Conservation (phyloP, 495 filamentous ascomycete genomes). For the Cudoniella acicularis region DNA sequence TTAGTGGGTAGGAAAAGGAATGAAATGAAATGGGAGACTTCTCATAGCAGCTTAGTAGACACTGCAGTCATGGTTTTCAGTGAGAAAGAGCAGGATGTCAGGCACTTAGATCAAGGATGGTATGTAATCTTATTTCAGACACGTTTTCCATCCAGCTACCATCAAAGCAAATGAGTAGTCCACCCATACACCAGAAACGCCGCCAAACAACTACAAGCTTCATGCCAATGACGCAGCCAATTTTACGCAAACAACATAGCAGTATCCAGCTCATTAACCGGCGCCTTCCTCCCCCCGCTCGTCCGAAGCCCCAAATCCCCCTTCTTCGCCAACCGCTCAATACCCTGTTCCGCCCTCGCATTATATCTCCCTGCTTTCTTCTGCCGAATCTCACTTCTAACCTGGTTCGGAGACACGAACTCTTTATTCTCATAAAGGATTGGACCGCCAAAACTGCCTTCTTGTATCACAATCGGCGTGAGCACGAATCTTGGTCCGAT, state of each 20-base stretch:
- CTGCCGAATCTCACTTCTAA: conserved; percentile 73
- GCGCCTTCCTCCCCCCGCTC: conserved; percentile 51
- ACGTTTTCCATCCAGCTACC: neutral
- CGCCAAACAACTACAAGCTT: neutral
- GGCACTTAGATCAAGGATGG: neutral
- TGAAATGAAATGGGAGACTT: no score
- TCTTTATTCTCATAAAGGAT: conserved; percentile 99
- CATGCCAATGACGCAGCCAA: neutral
- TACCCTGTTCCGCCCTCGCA: conserved; percentile 63
- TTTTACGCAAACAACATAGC: conserved; percentile 72
- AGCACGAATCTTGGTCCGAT: conserved; percentile 94
- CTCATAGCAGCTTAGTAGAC: no score
- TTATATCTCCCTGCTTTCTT: conserved; percentile 74
- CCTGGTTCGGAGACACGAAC: conserved; percentile 94
- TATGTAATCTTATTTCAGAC: neutral
- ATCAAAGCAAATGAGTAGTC: neutral
- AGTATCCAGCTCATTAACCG: conserved; percentile 73
- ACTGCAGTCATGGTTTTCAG: no score
- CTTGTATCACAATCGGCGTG: conserved; percentile 93
- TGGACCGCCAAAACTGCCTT: conserved; percentile 92
- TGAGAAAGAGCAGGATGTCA: no score
- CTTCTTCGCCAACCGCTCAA: conserved; percentile 70
- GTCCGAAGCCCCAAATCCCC: conserved; percentile 69
- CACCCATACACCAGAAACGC: neutral
- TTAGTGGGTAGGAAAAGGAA: no score